Evolutionary conservation across 2,329 filamentous ascomycete species (phyloP), one percentile per base, ranked within the genome.

Genomic region (Exophiala sideris): DNA sequence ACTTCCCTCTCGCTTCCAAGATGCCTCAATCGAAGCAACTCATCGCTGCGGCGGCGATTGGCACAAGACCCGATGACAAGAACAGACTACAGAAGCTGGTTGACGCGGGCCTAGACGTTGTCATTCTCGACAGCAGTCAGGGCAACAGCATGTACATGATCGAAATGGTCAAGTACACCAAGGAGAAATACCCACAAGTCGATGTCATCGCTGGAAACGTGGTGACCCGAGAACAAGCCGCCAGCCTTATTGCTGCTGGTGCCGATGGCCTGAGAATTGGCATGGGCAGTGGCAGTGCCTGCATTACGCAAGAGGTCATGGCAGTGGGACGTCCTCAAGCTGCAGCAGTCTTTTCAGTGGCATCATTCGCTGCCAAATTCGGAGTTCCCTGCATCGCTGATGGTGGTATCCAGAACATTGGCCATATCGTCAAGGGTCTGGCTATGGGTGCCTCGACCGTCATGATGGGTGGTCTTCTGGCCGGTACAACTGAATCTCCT

Each of bases 281-380:
- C 71, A 99, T 99, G 94, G 94, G 94, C 65, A 95, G 90, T 70
- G 94, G 94, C 69, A 95, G 89, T 69, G 94, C 94, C 69, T 99
- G 94, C 76, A 99, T 99, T 66, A 99, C 94, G 52, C 94, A 99
- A 76, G 94, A 99, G 77, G 95, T 99, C 70, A 99, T 99, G 94
- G 94, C 94, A 64, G 92, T 99, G 46, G 94, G 95, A 56, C 88
- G 94, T 67, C 94, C 94, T 54, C 94, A 99, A 76, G 94, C 95
- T 39, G 89, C 91, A 24, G 86, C 94, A 40, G 92, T 99, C 56
- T 91, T 88, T 79, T 89, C 86, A 64, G 94, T 99, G 66, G 86
- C 89, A 67, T 79, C 84, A 50, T 99, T 99, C 67, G 92, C 94
- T 48, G 88, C 88, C 54, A 86, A 85, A 64, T 99, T 99, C 67